Percentiles rank a stretch among this genome's conserved stretches.
Evolutionary conservation across 441 rosid genomes (phyloP).

Genomic region (Croton setiger): DNA sequence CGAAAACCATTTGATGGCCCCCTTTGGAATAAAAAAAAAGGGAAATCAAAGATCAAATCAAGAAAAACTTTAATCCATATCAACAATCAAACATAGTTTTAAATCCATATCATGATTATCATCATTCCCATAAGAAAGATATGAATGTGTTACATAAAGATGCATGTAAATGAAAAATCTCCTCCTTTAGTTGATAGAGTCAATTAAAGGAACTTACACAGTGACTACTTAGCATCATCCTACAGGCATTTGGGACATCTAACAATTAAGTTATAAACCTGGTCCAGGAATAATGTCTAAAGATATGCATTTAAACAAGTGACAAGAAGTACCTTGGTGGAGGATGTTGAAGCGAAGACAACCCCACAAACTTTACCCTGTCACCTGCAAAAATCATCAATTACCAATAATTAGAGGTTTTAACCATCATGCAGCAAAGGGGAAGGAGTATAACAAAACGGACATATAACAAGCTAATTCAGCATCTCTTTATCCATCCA

Average conservation of each 20-base stretch:
- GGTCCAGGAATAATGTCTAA: background rate
- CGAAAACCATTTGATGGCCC: constrained; percentile 81
- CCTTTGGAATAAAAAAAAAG: constrained; percentile 34
- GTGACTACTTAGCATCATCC: background rate
- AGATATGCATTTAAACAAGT: background rate
- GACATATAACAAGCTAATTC: background rate
- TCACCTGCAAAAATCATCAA: constrained; percentile 62
- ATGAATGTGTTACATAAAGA: background rate
- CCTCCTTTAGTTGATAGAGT: background rate
- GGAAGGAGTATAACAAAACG: background rate
- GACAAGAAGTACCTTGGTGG: constrained; percentile 40
- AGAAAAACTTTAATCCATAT: background rate
- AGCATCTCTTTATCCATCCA: background rate
- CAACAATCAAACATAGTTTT: background rate
- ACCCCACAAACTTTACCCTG: constrained; percentile 74
- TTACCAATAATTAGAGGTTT: constrained; percentile 15
- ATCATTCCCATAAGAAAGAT: background rate
- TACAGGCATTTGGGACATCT: background rate
- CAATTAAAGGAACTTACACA: background rate
- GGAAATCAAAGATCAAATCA: background rate
- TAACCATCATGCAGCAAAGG: background rate
- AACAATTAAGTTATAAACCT: background rate
- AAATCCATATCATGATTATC: background rate
- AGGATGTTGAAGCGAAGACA: constrained; percentile 52
- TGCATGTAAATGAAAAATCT: background rate